A percentile compares a stretch with the other conserved stretches of the same genome.
Conservation (phyloP, 1,284 basidiomycete genomes). For the Fomitopsis palustris region DNA sequence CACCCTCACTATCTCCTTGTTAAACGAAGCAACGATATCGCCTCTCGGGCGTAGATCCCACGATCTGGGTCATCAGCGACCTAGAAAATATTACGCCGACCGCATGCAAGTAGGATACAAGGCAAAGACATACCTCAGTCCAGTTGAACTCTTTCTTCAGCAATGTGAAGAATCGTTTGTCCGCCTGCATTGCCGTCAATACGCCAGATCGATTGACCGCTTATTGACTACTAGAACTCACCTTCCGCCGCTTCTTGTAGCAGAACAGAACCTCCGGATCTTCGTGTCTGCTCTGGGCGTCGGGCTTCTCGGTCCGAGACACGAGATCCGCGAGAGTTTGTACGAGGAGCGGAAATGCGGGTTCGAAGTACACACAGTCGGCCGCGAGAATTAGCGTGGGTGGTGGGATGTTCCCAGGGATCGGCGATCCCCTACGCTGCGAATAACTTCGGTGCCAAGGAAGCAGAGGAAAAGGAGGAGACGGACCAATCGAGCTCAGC, state of each 20-base stretch:
- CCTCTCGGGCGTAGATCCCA: slow-evolving; percentile 35
- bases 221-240: slow-evolving; percentile 28
- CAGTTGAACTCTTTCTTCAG: slow-evolving; percentile 84
- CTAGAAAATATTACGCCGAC: slow-evolving; percentile 15
- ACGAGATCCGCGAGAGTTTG: slow-evolving; percentile 72
- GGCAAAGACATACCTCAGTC: slow-evolving; percentile 47
- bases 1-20: slow-evolving; percentile 11
- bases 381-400: slow-evolving; percentile 79
- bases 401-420: slow-evolving; percentile 41
- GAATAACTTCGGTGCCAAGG: slow-evolving; percentile 7
- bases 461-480: not conserved
- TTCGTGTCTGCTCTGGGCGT: slow-evolving; percentile 11
- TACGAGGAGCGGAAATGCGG: slow-evolving; percentile 88
- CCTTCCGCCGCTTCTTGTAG: slow-evolving; percentile 93
- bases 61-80: slow-evolving; percentile 36
- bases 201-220: not conserved
- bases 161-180: slow-evolving; percentile 85
- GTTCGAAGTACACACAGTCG: slow-evolving; percentile 95
- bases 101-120: not conserved
- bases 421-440: slow-evolving; percentile 48
- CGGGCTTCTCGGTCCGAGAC: slow-evolving; percentile 16
- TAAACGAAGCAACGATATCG: slow-evolving; percentile 37
- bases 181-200: slow-evolving; percentile 54
- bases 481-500: slow-evolving; percentile 78
- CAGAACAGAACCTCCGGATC: slow-evolving; percentile 81